Evolutionary conservation across 768 basidiomycete genomes (phyloP).

Genomic region (Ramaria rubella): DNA sequence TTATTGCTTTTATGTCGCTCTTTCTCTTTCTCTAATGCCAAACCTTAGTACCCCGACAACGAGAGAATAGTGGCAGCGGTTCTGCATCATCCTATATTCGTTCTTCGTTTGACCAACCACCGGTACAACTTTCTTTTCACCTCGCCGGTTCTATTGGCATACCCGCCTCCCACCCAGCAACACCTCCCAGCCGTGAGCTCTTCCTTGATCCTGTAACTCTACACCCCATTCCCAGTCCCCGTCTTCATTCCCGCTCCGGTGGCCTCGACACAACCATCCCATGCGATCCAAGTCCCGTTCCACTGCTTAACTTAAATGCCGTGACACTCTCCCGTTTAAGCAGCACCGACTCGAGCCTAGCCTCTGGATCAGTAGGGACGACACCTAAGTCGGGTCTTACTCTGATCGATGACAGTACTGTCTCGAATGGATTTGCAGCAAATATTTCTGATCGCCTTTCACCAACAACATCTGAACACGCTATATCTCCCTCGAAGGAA

Average conservation of each 20-base stretch:
- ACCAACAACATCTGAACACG: not conserved
- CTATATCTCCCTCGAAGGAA: no score
- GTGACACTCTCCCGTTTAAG: not conserved
- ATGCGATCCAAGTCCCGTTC: not conserved
- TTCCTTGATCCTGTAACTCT: constrained; percentile 2
- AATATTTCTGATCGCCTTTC: not conserved
- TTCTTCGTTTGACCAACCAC: not conserved
- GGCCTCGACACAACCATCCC: not conserved
- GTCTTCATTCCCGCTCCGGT: not conserved
- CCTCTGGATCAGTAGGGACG: not conserved
- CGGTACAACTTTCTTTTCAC: constrained; percentile 11
- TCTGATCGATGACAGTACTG: not conserved
- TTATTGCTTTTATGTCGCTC: not conserved
- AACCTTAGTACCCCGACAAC: not conserved
- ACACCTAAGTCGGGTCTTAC: not conserved
- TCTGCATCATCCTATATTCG: not conserved
- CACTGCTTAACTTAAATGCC: not conserved
- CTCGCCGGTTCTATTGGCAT: constrained; percentile 15
- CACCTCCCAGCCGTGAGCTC: constrained; percentile 6
- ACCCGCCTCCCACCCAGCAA: constrained; percentile 11
- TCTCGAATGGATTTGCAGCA: not conserved
- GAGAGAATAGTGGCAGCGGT: not conserved
- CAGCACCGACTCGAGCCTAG: not conserved
- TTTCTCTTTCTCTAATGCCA: not conserved
- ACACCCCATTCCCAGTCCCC: not conserved